phyloP scores from a whole-genome alignment of 768 basidiomycete genomes.

The Stropharia rugosoannulata region DNA sequence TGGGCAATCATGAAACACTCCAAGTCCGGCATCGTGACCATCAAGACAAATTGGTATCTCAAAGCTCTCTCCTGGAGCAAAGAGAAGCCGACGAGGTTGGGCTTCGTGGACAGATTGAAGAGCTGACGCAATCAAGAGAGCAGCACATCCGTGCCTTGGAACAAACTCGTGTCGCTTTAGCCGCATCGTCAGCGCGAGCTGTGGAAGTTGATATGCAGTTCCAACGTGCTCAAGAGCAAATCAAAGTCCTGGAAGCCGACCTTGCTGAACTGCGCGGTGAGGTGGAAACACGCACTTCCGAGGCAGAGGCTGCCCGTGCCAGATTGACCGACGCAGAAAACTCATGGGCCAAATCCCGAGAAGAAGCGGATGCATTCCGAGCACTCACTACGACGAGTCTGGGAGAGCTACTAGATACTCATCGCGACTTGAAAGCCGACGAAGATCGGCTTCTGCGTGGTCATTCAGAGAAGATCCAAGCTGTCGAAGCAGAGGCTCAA shows the following conservation, averaged over 20 bases:
- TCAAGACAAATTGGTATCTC: conserved; percentile 66
- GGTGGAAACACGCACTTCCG: conserved; percentile 70
- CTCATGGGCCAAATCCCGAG: conserved; percentile 87
- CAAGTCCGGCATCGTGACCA: conserved; percentile 76
- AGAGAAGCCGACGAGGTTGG: conserved; percentile 75
- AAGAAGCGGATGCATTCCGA: conserved; percentile 90
- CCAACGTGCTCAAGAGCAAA: conserved; percentile 66
- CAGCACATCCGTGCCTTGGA: conserved; percentile 88
- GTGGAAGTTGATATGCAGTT: conserved; percentile 78
- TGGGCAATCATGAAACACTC: conserved; percentile 55
- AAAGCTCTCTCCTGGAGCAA: conserved; percentile 75
- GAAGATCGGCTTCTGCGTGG: conserved; percentile 76
- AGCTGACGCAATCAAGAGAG: conserved; percentile 67
- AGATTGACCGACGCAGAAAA: conserved; percentile 82
- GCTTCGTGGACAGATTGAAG: conserved; percentile 66
- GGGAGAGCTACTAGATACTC: conserved; percentile 85
- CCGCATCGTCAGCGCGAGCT: conserved; percentile 72
- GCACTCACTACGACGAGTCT: conserved; percentile 84
- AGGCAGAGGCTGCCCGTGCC: conserved; percentile 67
- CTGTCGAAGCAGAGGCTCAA: conserved; percentile 73
- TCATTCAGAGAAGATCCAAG: conserved; percentile 80
- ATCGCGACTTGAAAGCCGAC: conserved; percentile 80
- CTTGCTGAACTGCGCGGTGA: conserved; percentile 79
- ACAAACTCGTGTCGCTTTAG: conserved; percentile 76
- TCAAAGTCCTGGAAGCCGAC: conserved; percentile 71